phyloP scores from a whole-genome alignment of 192 early-diverging fungal genomes.

The Coemansia sp. region DNA sequence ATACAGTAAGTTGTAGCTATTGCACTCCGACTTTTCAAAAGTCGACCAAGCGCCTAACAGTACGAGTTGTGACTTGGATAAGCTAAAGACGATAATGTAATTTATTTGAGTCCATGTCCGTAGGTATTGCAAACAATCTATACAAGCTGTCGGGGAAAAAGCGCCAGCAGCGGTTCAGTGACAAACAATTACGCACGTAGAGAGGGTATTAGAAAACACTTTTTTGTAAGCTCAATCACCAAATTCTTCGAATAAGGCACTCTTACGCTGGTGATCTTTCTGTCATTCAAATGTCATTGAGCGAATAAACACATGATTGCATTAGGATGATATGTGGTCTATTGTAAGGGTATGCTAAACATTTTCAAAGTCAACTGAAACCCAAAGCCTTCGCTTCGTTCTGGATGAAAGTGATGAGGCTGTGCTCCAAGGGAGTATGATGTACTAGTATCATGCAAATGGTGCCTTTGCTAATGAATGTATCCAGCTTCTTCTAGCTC shows the following conservation, averaged over 20 bases:
- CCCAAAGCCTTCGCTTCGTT: no score
- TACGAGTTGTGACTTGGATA: neutral
- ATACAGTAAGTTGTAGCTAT: slow-evolving; percentile 38
- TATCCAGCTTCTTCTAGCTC: slow-evolving; percentile 65
- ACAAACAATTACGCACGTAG: neutral
- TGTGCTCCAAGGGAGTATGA: no score
- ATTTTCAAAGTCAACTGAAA: no score
- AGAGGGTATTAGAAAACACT: neutral
- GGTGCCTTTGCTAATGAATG: slow-evolving; percentile 13
- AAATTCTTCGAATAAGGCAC: no score
- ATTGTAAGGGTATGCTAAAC: no score
- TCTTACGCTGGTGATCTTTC: no score
- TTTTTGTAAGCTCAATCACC: no score
- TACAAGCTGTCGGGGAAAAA: slow-evolving; percentile 46
- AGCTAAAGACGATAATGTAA: neutral
- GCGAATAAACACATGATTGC: no score
- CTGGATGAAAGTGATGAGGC: no score
- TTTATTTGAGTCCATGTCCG: neutral
- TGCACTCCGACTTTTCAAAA: neutral
- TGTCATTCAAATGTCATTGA: no score
- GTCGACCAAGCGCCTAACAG: neutral
- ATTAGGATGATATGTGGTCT: no score
- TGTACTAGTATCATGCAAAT: no score
- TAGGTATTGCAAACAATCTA: slow-evolving; percentile 52
- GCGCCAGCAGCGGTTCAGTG: slow-evolving; percentile 9